These are phyloP conservation scores for Macrolepiota albuminosa DNA, from an alignment of 768 basidiomycete species.

Conservation along the genomic window DNA sequence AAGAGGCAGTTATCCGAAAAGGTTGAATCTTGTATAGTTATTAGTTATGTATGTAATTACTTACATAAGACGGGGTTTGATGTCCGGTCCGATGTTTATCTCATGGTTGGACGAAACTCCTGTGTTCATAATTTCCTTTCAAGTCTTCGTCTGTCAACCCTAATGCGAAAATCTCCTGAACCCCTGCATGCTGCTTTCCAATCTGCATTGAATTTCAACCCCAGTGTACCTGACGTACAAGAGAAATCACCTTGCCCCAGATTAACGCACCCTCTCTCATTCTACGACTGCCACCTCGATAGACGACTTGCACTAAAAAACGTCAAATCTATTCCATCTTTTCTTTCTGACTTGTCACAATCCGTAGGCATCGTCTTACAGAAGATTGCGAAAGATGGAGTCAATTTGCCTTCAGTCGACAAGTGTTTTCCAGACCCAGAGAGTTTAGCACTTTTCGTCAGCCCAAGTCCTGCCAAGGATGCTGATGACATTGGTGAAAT, in stretches of 20 bases:
- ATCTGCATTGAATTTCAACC: not conserved
- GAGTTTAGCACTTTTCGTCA: not conserved
- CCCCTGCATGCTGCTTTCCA: not conserved
- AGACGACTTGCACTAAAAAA: slow-evolving; percentile 3
- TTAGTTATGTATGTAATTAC: too few species aligned
- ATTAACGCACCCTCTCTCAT: not conserved
- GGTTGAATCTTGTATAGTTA: not conserved
- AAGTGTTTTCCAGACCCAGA: not conserved
- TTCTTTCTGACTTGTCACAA: not conserved
- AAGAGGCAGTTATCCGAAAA: not conserved
- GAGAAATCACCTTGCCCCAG: not conserved
- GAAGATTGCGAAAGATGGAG: not conserved
- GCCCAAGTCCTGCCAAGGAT: not conserved
- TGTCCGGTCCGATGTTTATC: too few species aligned
- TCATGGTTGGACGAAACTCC: too few species aligned
- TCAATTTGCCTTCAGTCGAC: not conserved
- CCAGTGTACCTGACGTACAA: not conserved
- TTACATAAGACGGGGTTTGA: too few species aligned
- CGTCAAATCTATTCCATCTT: not conserved
- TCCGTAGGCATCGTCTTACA: not conserved
- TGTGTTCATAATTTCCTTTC: too few species aligned
- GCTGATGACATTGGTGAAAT: not conserved
- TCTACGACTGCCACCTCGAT: slow-evolving; percentile 9
- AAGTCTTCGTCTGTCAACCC: too few species aligned
- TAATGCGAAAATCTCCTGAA: not conserved